A percentile compares a stretch with the other conserved stretches of the same genome.
phyloP scores from a whole-genome alignment of 1,284 basidiomycete genomes.

The Trichosporon coremiiforme region DNA sequence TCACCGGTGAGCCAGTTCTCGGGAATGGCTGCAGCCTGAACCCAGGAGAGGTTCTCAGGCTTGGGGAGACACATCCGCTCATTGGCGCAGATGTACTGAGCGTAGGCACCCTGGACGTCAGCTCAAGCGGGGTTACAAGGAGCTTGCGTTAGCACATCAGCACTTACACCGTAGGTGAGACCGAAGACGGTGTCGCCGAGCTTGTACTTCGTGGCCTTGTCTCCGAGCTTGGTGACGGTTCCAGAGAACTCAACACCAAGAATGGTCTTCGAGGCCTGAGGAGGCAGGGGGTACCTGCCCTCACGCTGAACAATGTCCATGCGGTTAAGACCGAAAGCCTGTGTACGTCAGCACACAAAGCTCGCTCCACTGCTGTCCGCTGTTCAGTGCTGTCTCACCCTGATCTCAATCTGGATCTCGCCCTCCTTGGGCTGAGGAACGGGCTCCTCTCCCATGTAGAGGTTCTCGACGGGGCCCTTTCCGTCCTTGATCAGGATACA shows the following conservation, averaged over 20 bases:
- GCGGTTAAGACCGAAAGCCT: slow-evolving; percentile 81
- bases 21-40: slow-evolving; percentile 79
- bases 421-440: slow-evolving; percentile 63
- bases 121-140: too few species aligned
- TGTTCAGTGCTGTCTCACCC: slow-evolving; percentile 30
- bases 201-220: slow-evolving; percentile 64
- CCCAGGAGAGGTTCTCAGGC: slow-evolving; percentile 74
- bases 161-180: slow-evolving; percentile 66
- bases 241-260: slow-evolving; percentile 93
- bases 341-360: slow-evolving; percentile 4
- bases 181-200: slow-evolving; percentile 81
- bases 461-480: slow-evolving; percentile 72
- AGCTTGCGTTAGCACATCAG: neutral
- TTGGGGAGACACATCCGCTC: slow-evolving; percentile 74
- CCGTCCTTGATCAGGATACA: slow-evolving; percentile 79
- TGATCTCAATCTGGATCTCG: slow-evolving; percentile 67
- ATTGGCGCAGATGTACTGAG: slow-evolving; percentile 76
- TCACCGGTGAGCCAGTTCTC: slow-evolving; percentile 83
- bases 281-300: slow-evolving; percentile 76
- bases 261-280: slow-evolving; percentile 70
- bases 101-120: slow-evolving; percentile 75
- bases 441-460: slow-evolving; percentile 72
- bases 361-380: neutral
- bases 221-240: slow-evolving; percentile 64
- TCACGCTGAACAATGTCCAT: slow-evolving; percentile 78